Evolutionary conservation across 805 yeast genomes (phyloP), one percentile per base, ranked within the genome.

Genomic region (Nakazawaea ambrosiae): DNA sequence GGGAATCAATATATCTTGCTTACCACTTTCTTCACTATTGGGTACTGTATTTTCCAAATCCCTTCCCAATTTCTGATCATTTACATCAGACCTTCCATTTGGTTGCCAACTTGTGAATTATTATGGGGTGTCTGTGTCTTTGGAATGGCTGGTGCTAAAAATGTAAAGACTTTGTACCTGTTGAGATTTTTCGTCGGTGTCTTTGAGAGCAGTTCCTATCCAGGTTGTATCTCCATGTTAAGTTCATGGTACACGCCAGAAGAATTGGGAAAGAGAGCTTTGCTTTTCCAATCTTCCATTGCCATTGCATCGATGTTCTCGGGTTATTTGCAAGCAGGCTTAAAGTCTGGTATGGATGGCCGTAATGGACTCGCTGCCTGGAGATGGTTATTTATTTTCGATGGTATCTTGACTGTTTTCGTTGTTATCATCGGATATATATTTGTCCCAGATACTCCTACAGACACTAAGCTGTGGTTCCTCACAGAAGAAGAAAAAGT

Each of bases 41-140:
- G 85, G 34, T 64, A 70, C 41, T 68, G 73, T 31, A 55, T 81
- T 12, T 73, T 78, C 54, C 81, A 79, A 53, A 50, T 79, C 25
- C 86, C 86, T 1, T 74, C 75, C 60, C n/a, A n/a, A n/a, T n/a
- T n/a, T n/a, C 58, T 76, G 54, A 77, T 73, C 48, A 49, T 76
- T 17, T 59, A 81, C 37, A 75, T 76, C 27, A 65, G 77, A 25
- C 59, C 63, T 27, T 81, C 81, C 4, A 60, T 80, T 42, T 73
- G 71, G 57, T 53, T 75, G 27, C 80, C 81, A 1, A 41, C 60
- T 3, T 63, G 72, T 55, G 92, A 83, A 50, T 46, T 81, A 25
- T 62, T 73, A 23, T 83, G 87, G 88, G 71, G 85, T 1, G 58
- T 79, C 38, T 66, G 80, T 38, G 81, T 88, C 2, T 61, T 80